Percentiles rank a stretch among this genome's conserved stretches.
phyloP scores from a whole-genome alignment of 345 rosid genomes.

The Nephelium lappaceum region DNA sequence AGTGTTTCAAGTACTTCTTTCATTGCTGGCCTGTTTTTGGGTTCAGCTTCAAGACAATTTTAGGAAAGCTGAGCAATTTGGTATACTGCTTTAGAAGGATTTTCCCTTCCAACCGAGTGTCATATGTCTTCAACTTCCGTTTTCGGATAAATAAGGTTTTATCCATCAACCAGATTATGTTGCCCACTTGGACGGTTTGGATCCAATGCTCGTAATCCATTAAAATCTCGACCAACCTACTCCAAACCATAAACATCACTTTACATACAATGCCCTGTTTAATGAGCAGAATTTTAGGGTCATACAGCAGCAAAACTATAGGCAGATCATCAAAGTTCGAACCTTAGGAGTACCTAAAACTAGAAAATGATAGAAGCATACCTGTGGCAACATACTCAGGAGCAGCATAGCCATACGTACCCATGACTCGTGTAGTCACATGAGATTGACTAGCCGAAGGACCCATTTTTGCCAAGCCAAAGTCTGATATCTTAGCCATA shows the following conservation, averaged over 20 bases:
- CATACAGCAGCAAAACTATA: neutral
- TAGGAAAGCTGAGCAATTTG: slow-evolving; percentile 73
- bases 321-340: neutral
- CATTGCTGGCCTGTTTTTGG: slow-evolving; percentile 82
- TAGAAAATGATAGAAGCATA: slow-evolving; percentile 25
- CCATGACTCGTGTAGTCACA: slow-evolving; percentile 93
- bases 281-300: slow-evolving; percentile 11
- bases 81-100: slow-evolving; percentile 71
- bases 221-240: slow-evolving; percentile 84
- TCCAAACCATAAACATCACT: slow-evolving; percentile 96
- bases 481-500: slow-evolving; percentile 88
- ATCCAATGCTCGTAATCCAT: slow-evolving; percentile 83
- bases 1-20: slow-evolving; percentile 71
- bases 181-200: slow-evolving; percentile 66
- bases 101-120: slow-evolving; percentile 70
- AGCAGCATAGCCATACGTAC: slow-evolving; percentile 93
- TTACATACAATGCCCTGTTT: slow-evolving; percentile 90
- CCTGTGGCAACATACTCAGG: slow-evolving; percentile 98
- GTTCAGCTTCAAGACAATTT: slow-evolving; percentile 70
- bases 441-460: slow-evolving; percentile 98
- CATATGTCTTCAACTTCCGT: slow-evolving; percentile 74
- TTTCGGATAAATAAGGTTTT: slow-evolving; percentile 66
- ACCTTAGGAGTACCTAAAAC: neutral
- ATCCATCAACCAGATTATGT: slow-evolving; percentile 77
- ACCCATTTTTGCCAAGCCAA: slow-evolving; percentile 92